phyloP scores from a whole-genome alignment of 352 stramenopile species.

The Phytophthora fragariaefolia region DNA sequence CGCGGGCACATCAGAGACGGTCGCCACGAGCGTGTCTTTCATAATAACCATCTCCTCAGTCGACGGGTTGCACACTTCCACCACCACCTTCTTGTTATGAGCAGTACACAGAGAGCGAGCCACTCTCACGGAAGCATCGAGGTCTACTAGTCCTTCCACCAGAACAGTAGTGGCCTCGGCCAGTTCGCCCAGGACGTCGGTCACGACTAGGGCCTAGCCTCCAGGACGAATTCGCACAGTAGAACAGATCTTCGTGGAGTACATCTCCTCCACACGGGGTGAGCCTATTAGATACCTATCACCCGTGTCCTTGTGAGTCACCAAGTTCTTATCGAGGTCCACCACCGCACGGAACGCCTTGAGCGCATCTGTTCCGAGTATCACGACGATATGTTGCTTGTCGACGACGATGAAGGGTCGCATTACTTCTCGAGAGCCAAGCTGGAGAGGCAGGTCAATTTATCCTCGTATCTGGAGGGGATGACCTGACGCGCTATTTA shows the following conservation, averaged over 20 bases:
- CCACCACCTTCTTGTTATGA: too few species aligned
- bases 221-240: neutral
- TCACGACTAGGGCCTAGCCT: neutral
- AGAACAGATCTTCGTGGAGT: neutral
- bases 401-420: too few species aligned
- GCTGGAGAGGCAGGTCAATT: neutral
- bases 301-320: constrained; percentile 2
- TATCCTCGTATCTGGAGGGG: neutral
- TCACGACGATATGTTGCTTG: neutral
- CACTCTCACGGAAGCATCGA: neutral
- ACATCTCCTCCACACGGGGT: neutral
- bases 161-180: neutral
- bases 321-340: neutral
- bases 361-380: constrained; percentile 1
- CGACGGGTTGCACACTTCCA: constrained; percentile 15
- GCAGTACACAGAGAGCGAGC: constrained; percentile 8
- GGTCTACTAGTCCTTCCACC: neutral
- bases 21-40: neutral
- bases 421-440: too few species aligned
- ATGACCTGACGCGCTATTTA: neutral
- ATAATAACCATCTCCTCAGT: neutral
- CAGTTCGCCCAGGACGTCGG: neutral
- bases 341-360: constrained; percentile 10
- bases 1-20: neutral
- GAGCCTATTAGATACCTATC: too few species aligned